phyloP scores from a whole-genome alignment of 768 basidiomycete species.

The Suillus brevipes region DNA sequence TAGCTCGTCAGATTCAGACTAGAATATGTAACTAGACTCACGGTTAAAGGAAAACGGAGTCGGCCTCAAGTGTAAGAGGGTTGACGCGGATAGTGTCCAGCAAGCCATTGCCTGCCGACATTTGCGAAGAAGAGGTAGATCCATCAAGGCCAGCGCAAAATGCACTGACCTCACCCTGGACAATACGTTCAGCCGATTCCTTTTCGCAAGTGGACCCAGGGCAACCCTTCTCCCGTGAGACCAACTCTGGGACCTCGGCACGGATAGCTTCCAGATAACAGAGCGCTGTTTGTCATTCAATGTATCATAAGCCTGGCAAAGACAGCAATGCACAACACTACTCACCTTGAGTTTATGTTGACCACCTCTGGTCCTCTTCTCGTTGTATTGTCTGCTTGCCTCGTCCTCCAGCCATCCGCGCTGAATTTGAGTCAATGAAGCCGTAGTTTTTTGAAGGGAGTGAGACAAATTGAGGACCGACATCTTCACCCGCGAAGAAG shows the following conservation, averaged over 20 bases:
- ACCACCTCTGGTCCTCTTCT: too few species aligned
- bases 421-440: too few species aligned
- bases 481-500: too few species aligned
- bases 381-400: too few species aligned
- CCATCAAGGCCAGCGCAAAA: conserved; percentile 36
- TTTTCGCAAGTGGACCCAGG: conserved; percentile 41
- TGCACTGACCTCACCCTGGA: conserved; percentile 42
- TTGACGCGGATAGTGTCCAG: conserved; percentile 48
- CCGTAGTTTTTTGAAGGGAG: too few species aligned
- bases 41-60: too few species aligned
- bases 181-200: conserved; percentile 45
- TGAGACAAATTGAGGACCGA: too few species aligned
- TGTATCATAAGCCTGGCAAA: too few species aligned
- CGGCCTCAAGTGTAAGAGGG: conserved; percentile 25
- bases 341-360: too few species aligned
- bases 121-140: conserved; percentile 12
- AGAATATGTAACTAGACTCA: too few species aligned
- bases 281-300: conserved; percentile 82
- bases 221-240: conserved; percentile 49
- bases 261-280: conserved; percentile 89
- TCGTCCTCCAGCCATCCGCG: not conserved
- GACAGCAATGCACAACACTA: too few species aligned
- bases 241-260: conserved; percentile 62
- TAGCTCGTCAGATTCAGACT: too few species aligned
- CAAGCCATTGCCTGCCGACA: conserved; percentile 23